Percentiles rank a stretch among this genome's conserved stretches.
Conservation (phyloP, 2,329 filamentous ascomycete species). For the Diaporthe sp. region DNA sequence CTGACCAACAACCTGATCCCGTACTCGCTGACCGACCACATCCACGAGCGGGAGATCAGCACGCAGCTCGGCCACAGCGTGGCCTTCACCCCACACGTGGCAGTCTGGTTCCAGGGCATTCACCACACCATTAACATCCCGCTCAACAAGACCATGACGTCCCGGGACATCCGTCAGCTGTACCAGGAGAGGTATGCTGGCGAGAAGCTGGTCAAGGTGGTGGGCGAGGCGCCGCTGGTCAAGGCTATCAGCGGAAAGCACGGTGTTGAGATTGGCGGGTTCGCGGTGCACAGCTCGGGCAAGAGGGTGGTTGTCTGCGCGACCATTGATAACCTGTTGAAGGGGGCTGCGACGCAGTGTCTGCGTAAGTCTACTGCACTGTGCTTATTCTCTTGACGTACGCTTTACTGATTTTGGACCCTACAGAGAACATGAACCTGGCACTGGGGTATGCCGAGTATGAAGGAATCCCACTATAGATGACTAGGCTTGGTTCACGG, state of each 20-base stretch:
- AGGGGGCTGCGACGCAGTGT: conserved; percentile 94
- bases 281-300: conserved; percentile 90
- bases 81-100: conserved; percentile 93
- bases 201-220: conserved; percentile 93
- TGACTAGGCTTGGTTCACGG: not conserved
- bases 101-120: conserved; percentile 98
- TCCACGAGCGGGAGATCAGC: conserved; percentile 94
- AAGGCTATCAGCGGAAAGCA: conserved; percentile 89
- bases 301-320: conserved; percentile 95
- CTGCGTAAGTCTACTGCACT: conserved; percentile 76
- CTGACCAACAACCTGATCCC: conserved; percentile 91
- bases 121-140: conserved; percentile 93
- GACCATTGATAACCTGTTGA: conserved; percentile 93
- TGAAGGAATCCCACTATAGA: conserved; percentile 80
- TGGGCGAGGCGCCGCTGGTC: conserved; percentile 88
- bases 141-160: conserved; percentile 86
- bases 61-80: conserved; percentile 80
- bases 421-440: conserved; percentile 89
- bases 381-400: conserved; percentile 36
- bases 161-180: conserved; percentile 90
- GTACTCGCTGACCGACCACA: conserved; percentile 92
- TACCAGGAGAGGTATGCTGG: conserved; percentile 97
- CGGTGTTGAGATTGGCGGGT: conserved; percentile 93
- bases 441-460: conserved; percentile 91
- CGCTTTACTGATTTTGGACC: conserved; percentile 19